phyloP scores from a whole-genome alignment of 2,329 filamentous ascomycete genomes.

The Magnaporthales sp. region DNA sequence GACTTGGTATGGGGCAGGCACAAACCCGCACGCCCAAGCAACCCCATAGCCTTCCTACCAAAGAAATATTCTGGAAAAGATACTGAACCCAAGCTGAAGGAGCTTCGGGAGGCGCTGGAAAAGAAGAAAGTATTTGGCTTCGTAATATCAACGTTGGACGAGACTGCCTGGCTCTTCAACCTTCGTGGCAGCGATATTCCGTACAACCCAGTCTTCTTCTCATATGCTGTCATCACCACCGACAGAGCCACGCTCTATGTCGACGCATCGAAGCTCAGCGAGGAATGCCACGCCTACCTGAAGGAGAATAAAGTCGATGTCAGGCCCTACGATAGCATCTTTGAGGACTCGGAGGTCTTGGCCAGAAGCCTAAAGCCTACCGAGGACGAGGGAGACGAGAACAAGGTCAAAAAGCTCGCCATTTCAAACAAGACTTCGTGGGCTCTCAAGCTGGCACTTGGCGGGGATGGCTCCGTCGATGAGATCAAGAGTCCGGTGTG shows the following conservation, averaged over 20 bases:
- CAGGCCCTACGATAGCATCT: slow-evolving; percentile 75
- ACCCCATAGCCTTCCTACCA: slow-evolving; percentile 64
- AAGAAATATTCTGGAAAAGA: slow-evolving; percentile 73
- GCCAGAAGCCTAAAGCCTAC: slow-evolving; percentile 26
- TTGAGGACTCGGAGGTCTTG: slow-evolving; percentile 64
- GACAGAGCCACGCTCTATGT: slow-evolving; percentile 73
- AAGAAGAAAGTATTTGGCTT: slow-evolving; percentile 86
- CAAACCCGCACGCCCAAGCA: slow-evolving; percentile 65
- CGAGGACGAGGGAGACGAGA: slow-evolving; percentile 17
- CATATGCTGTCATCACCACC: slow-evolving; percentile 82
- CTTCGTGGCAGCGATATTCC: slow-evolving; percentile 89
- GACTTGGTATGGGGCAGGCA: slow-evolving; percentile 78
- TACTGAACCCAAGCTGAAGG: slow-evolving; percentile 72
- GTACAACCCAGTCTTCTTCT: slow-evolving; percentile 98
- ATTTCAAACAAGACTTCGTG: slow-evolving; percentile 87
- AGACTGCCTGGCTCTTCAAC: slow-evolving; percentile 98
- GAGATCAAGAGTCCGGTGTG: slow-evolving; percentile 80
- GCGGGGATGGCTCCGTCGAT: slow-evolving; percentile 77
- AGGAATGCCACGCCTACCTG: slow-evolving; percentile 62
- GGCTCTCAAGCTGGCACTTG: slow-evolving; percentile 80
- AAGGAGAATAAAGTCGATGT: slow-evolving; percentile 60
- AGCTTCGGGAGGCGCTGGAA: slow-evolving; percentile 81
- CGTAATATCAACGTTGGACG: slow-evolving; percentile 89
- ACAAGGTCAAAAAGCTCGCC: slow-evolving; percentile 56
- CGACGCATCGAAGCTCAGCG: slow-evolving; percentile 67